Evolutionary conservation across 2,329 filamentous ascomycete species (phyloP).

Genomic region (Didymella pinodella): DNA sequence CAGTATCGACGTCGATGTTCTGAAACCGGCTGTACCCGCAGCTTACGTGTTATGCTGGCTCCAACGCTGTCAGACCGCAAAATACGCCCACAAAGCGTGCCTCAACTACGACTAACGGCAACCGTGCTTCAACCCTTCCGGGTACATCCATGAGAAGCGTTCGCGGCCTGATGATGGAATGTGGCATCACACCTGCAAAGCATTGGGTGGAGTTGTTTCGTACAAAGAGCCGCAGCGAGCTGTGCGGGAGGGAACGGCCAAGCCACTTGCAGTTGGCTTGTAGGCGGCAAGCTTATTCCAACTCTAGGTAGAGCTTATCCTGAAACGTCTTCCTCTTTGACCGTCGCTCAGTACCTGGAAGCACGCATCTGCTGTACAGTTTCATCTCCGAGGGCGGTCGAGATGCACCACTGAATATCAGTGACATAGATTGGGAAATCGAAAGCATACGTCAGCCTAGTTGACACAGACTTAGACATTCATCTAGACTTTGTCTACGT

Average conservation of each 20-base stretch:
- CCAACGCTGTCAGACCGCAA: conserved; percentile 4
- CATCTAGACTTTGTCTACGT: background rate
- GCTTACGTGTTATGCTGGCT: conserved; percentile 18
- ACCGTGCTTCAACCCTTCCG: conserved; percentile 2
- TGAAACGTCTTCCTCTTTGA: background rate
- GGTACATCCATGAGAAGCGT: background rate
- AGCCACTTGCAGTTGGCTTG: background rate
- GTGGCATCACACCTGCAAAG: conserved; percentile 3
- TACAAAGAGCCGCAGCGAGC: background rate
- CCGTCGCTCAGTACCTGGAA: background rate
- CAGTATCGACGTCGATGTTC: conserved; percentile 8
- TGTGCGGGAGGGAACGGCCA: background rate
- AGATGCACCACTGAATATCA: background rate
- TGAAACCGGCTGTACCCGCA: conserved; percentile 22
- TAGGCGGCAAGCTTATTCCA: background rate
- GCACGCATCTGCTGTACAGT: background rate
- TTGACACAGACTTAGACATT: background rate
- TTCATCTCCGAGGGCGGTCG: background rate
- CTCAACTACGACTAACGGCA: background rate
- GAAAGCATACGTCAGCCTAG: background rate
- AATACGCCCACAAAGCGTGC: background rate
- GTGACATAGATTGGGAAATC: background rate
- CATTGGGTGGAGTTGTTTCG: background rate
- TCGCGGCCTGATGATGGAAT: conserved; percentile 13
- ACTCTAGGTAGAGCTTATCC: background rate